Evolutionary conservation across 441 rosid species (phyloP).

Genomic region (Viola pubescens): DNA sequence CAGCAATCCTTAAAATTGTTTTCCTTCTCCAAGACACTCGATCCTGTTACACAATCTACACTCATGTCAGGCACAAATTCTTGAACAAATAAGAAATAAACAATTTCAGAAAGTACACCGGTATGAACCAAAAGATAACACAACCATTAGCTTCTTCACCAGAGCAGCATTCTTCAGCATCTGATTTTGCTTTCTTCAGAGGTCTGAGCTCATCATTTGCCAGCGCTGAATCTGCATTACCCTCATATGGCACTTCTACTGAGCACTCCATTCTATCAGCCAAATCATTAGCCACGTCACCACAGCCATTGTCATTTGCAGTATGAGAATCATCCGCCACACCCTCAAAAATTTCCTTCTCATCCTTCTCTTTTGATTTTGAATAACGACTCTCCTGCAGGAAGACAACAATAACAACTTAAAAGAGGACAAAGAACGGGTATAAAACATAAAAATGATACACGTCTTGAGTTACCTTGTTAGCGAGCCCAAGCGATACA

Average conservation of each 20-base stretch:
- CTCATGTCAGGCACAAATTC: conserved; percentile 13
- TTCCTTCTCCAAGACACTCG: conserved; percentile 22
- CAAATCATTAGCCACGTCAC: conserved; percentile 18
- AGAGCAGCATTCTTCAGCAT: conserved; percentile 24
- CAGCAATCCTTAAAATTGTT: conserved; percentile 13
- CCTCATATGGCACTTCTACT: conserved; percentile 22
- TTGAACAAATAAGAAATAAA: conserved; percentile 6
- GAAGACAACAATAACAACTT: conserved; percentile 16
- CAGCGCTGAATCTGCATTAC: conserved; percentile 24
- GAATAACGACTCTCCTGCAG: conserved; percentile 27
- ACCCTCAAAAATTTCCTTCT: conserved; percentile 26
- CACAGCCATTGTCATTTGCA: conserved; percentile 22
- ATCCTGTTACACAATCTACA: conserved; percentile 31
- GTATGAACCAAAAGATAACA: conserved; percentile 9
- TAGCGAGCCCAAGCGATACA: conserved; percentile 50
- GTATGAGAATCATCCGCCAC: conserved; percentile 16
- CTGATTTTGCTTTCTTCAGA: conserved; percentile 57
- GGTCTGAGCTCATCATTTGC: conserved; percentile 46
- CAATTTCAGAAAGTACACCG: neutral
- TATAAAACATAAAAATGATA: no score
- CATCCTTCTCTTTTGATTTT: conserved; percentile 34
- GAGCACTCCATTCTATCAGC: conserved; percentile 27
- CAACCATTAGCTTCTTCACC: conserved; percentile 34
- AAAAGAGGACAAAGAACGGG: neutral
- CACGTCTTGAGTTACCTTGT: neutral